phyloP scores from a whole-genome alignment of 1,284 basidiomycete species.

The Peniophora sp. region DNA sequence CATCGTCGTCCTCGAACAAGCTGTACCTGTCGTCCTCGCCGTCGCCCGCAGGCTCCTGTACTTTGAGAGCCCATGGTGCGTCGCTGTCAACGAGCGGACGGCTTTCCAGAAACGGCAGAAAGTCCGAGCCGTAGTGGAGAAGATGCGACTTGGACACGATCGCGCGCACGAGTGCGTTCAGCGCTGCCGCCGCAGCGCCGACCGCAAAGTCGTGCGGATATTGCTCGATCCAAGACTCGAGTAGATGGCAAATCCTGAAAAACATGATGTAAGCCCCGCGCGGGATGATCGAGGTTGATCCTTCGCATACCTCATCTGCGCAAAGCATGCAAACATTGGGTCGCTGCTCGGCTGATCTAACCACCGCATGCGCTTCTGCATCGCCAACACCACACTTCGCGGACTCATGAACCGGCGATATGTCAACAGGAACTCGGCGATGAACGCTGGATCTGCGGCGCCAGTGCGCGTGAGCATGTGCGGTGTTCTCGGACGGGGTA shows the following conservation, averaged over 20 bases:
- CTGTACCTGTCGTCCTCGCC: constrained; percentile 57
- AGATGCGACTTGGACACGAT: constrained; percentile 71
- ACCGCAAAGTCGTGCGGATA: constrained; percentile 75
- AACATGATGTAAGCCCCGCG: constrained; percentile 6
- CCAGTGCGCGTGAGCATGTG: neutral
- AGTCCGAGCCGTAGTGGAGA: constrained; percentile 73
- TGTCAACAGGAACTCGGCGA: constrained; percentile 71
- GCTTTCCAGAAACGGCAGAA: constrained; percentile 67
- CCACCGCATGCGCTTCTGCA: constrained; percentile 77
- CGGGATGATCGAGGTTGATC: constrained; percentile 6
- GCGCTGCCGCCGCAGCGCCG: constrained; percentile 59
- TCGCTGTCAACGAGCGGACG: constrained; percentile 61
- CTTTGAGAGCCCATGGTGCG: constrained; percentile 60
- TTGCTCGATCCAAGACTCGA: constrained; percentile 66
- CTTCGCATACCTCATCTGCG: constrained; percentile 64
- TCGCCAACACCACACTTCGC: constrained; percentile 66
- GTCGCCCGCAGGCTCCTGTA: constrained; percentile 40
- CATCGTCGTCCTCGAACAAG: constrained; percentile 42
- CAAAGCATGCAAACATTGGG: constrained; percentile 75
- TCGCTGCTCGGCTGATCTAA: constrained; percentile 66
- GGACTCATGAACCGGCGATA: constrained; percentile 74
- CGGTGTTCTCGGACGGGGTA: neutral
- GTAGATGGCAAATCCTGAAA: constrained; percentile 62
- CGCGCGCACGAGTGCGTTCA: constrained; percentile 67
- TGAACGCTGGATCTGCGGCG: constrained; percentile 57